These are phyloP conservation scores for Clausena lansium DNA, from an alignment of 345 rosid genomes.

Conservation along the genomic window DNA sequence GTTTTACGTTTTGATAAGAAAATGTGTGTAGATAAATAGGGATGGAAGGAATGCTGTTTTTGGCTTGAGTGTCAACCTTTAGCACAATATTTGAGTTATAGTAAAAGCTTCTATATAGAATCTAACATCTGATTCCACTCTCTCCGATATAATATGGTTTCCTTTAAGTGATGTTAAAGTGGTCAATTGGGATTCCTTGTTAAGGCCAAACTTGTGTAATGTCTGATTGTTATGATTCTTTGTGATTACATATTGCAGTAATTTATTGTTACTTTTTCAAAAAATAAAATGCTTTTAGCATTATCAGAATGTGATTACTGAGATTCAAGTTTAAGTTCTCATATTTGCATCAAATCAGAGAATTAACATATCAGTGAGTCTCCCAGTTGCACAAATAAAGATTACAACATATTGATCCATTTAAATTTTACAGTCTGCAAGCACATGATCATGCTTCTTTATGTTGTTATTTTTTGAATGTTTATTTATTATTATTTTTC, in stretches of 20 bases:
- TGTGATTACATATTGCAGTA: background rate
- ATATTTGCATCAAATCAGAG: background rate
- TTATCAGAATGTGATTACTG: background rate
- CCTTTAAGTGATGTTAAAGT: background rate
- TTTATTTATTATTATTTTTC: background rate
- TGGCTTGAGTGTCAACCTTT: background rate
- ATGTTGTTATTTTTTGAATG: background rate
- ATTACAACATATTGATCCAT: background rate
- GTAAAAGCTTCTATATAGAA: background rate
- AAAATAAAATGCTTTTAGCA: background rate
- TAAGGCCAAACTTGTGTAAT: background rate
- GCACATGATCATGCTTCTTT: background rate
- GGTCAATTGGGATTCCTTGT: background rate
- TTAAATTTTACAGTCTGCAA: background rate
- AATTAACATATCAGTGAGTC: background rate
- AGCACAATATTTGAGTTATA: background rate
- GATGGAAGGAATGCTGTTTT: background rate
- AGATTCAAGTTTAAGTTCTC: background rate
- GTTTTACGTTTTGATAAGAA: background rate
- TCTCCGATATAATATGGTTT: background rate
- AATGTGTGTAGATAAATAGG: background rate
- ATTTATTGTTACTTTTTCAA: background rate
- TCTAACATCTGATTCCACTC: background rate
- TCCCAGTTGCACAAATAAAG: background rate
- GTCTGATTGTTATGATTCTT: background rate